Base-by-base conservation (phyloP, 2,329 filamentous ascomycete genomes). In the Corynespora cassiicola region DNA sequence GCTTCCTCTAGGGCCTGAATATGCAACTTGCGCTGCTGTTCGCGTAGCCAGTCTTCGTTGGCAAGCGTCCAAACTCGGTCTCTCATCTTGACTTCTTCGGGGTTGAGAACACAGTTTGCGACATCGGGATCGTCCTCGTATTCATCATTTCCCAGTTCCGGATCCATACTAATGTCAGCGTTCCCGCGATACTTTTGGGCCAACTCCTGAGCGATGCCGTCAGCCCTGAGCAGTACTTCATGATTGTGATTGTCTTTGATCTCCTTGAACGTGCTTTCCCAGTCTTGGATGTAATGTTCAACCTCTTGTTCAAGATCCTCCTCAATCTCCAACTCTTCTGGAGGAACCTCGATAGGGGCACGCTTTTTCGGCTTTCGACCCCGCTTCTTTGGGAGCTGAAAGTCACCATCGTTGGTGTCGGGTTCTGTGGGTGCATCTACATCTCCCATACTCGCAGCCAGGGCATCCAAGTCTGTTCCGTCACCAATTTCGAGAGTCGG, bases 11-110 rank as follows among this genome's bases (percentile, higher is more conserved):
- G 66, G 22, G 90, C 88, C 42, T 84, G 81, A 24, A 87, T 81
- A 39, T 95, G 86, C 6, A 87, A 78, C 67, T 94, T 95, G 44
- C 88, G 84, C 61, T 96, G 90, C 61, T 95, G 87, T 31, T 84
- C 81, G 7, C 92, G 87, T 24, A 99, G 77, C 81, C 91, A 99
- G 52, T 95, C 90, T 64, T 94, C 90, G 68, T 99, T 97, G 63
- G 91, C 85, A 43, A 92, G 91, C 27, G 95, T 84, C 94, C 94
- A 99, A 35, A 97, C 88, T 43, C 84, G 83, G 66, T 96, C 91
- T 66, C 96, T 97, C 61, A 90, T 82, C 21, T 80, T 80, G 2
- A 85, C 81, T 70, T 97, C 91, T 3, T 82, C 80, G 1, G 85
- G 80, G 0, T 79, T 80, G 5, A 97, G 77, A 22, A 90, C 70